Percentiles rank a stretch among this genome's conserved stretches.
These are phyloP conservation scores for Sphagnurus paluster DNA, from an alignment of 1,284 basidiomycete species.

Conservation along the genomic window DNA sequence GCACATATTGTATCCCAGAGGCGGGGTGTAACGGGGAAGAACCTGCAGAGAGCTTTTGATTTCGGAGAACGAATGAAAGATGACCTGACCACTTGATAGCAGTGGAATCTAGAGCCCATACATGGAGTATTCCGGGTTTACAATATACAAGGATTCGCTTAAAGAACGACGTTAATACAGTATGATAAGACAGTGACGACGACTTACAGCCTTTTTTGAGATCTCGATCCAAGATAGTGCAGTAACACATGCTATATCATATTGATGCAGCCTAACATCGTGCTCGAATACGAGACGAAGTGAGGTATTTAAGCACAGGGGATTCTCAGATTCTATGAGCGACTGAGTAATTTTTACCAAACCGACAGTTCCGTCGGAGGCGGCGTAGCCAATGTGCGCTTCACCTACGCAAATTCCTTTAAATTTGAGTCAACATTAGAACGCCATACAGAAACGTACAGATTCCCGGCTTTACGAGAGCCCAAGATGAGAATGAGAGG, in stretches of 20 bases:
- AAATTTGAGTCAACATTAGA: not conserved
- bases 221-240: slow-evolving; percentile 56
- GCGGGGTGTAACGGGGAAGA: slow-evolving; percentile 57
- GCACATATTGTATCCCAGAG: slow-evolving; percentile 57
- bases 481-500: slow-evolving; percentile 58
- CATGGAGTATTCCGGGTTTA: slow-evolving; percentile 57
- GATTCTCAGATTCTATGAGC: slow-evolving; percentile 28
- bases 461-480: slow-evolving; percentile 27
- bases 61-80: slow-evolving; percentile 41
- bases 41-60: slow-evolving; percentile 52
- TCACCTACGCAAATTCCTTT: slow-evolving; percentile 38
- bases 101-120: slow-evolving; percentile 44
- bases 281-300: slow-evolving; percentile 35
- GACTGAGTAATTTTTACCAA: slow-evolving; percentile 54
- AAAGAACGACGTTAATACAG: slow-evolving; percentile 31
- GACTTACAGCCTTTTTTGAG: slow-evolving; percentile 39
- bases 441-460: slow-evolving; percentile 35
- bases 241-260: slow-evolving; percentile 46
- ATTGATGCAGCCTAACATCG: slow-evolving; percentile 28
- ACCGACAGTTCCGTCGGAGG: slow-evolving; percentile 58
- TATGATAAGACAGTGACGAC: slow-evolving; percentile 30
- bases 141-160: slow-evolving; percentile 59
- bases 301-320: slow-evolving; percentile 34
- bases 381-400: slow-evolving; percentile 56
- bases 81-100: slow-evolving; percentile 45